Percentiles rank a stretch among this genome's conserved stretches.
phyloP scores from a whole-genome alignment of 2,329 filamentous ascomycete species.

The Dactylonectria estremocensis region DNA sequence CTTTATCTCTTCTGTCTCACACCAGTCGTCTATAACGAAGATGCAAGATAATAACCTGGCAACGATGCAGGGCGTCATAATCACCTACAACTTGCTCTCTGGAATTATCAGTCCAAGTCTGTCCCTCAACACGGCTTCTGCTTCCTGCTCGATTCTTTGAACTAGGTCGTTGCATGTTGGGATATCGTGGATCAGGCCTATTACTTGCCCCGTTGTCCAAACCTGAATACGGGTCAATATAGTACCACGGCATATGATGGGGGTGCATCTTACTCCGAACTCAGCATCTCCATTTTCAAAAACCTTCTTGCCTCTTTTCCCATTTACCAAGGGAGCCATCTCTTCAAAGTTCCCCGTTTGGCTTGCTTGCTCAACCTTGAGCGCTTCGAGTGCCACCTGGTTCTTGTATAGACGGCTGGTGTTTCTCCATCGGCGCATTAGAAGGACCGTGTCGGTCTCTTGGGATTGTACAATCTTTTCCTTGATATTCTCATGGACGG shows the following conservation, averaged over 20 bases:
- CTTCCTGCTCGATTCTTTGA: constrained; percentile 83
- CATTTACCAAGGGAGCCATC: constrained; percentile 88
- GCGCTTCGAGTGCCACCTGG: constrained; percentile 85
- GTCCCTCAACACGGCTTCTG: constrained; percentile 75
- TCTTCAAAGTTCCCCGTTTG: constrained; percentile 90
- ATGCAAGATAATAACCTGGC: neutral
- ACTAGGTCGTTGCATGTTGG: constrained; percentile 81
- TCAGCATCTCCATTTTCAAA: constrained; percentile 94
- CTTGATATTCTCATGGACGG: constrained; percentile 95
- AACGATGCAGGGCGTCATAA: neutral
- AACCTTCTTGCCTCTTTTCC: constrained; percentile 90
- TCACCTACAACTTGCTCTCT: constrained; percentile 70
- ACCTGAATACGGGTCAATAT: constrained; percentile 68
- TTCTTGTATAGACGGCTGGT: constrained; percentile 92
- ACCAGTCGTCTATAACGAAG: neutral
- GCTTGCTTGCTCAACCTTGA: constrained; percentile 87
- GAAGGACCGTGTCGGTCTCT: constrained; percentile 91
- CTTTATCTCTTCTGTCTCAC: neutral
- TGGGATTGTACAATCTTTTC: constrained; percentile 88
- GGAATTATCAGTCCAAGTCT: constrained; percentile 70
- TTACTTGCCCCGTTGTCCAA: constrained; percentile 97
- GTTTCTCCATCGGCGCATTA: constrained; percentile 93
- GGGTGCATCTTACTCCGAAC: constrained; percentile 80
- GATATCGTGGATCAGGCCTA: constrained; percentile 88
- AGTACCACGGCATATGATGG: constrained; percentile 1